Base-by-base conservation (phyloP, 139 green algal species). In the Chlorella sp. region DNA sequence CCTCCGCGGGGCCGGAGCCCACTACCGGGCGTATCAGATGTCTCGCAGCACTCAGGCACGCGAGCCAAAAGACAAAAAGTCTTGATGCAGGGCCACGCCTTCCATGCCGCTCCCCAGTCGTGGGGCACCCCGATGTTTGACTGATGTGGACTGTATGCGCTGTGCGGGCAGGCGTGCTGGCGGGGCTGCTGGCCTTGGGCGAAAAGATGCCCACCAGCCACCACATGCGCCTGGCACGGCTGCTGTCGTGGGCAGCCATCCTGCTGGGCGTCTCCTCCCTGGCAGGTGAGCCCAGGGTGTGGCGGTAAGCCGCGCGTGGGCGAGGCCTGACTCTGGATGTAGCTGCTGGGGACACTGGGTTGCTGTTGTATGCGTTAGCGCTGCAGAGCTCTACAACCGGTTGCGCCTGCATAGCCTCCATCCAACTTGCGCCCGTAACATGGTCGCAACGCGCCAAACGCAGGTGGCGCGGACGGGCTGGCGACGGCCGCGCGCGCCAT, bases 141-240 rank as follows among this genome's bases (percentile, higher is more conserved):
- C 36, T 72, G 1, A 10, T n/a, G 22, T n/a, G 31, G 6, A 31
- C 26, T 35, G 64, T 34, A 5, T 1, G 55, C 32, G 71, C n/a
- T n/a, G n/a, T n/a, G n/a, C n/a, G n/a, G n/a, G 35, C 77, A 79
- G 83, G 81, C 23, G 90, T 93, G 35, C 20, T 85, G 14, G 81
- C 91, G 5, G 91, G 91, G 0, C 62, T 96, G 70, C 23, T 92
- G 32, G 91, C 83, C 0, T 79, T 97, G 69, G 83, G 82, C 2
- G 91, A 96, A 74, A 31, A 67, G 1, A 73, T 96, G 68, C 90
- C 88, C 1, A 24, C 62, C 1, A 74, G 42, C 1, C 60, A 35
- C 26, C 33, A 26, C 29, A 72, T 78, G 24, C 73, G 72, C 2
- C 31, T 73, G 30, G 35, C 84, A 20, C 79, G 86, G 1, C 73